Evolutionary conservation across 148 eudicot genomes (phyloP), one percentile per base, ranked within the genome.

Genomic region (Cornus controversa): DNA sequence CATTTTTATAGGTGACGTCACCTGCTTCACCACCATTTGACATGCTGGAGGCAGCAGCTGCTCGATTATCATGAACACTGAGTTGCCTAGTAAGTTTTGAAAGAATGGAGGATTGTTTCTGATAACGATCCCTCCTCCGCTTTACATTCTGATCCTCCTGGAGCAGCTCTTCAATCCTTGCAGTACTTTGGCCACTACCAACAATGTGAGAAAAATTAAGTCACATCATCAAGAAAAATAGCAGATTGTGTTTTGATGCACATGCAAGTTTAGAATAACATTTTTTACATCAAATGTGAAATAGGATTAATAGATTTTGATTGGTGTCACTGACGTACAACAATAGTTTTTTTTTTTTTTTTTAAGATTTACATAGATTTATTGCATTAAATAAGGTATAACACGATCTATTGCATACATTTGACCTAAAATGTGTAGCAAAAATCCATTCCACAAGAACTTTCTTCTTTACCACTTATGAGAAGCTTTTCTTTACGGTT

Each of bases 111-210:
- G 98, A 93, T 74, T 96, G 99, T 81, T 96, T 96, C 78, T 91
- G 94, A 79, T 77, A 78, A 45, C 91, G 96, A 20, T 96, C 99
- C 83, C 99, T 87, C 82, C 73, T 90, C 37, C 91, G 89, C 80
- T 89, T 96, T 68, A 87, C 91, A 83, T 96, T 96, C 25, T 91
- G 92, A 82, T 96, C 99, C 85, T 96, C 99, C 87, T 85, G 92
- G 69, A 96, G 94, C 75, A 96, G 90, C 81, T 96, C 98, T 80
- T 96, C 99, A 80, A 93, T 91, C 85, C 83, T 91, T 63, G 87
- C 85, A 3, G 89, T 85, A 82, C 91, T 96, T 88, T 96, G 99
- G 76, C 87, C 77, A 82, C 99, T 96, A 73, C 34, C 16, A 45
- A 22, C 22, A 29, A 73, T 34, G 16, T 37, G 54, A 0, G 42